Evolutionary conservation across 352 stramenopile species (phyloP).

Genomic region (Pythium utonaiense): DNA sequence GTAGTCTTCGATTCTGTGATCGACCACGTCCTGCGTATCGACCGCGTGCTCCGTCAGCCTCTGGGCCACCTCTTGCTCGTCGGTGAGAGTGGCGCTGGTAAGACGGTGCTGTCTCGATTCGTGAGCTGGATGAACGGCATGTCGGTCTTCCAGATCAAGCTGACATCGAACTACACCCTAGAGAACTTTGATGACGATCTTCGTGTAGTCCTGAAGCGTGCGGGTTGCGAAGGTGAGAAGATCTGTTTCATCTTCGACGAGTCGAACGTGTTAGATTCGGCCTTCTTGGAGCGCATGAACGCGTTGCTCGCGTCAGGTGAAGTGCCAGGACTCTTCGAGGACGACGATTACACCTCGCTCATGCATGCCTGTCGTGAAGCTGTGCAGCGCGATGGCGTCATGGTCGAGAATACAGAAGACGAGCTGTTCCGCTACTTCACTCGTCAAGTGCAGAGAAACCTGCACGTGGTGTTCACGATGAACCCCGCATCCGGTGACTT

Average conservation of each 20-base stretch:
- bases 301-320: conserved; percentile 98
- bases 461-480: conserved; percentile 99
- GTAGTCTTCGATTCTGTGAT: conserved; percentile 99
- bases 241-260: conserved; percentile 99
- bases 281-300: conserved; percentile 99
- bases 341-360: conserved; percentile 97
- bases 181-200: conserved; percentile 99
- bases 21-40: conserved; percentile 98
- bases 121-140: conserved; percentile 99
- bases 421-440: conserved; percentile 98
- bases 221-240: conserved; percentile 97
- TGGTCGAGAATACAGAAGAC: conserved; percentile 92
- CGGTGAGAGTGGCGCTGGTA: conserved; percentile 97
- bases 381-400: conserved; percentile 87
- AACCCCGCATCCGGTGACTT: conserved; percentile 98
- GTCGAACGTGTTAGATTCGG: conserved; percentile 96
- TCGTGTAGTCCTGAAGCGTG: conserved; percentile 94
- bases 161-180: conserved; percentile 97
- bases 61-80: conserved; percentile 98
- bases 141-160: conserved; percentile 99
- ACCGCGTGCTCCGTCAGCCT: conserved; percentile 97
- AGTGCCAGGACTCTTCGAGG: conserved; percentile 99
- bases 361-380: conserved; percentile 96
- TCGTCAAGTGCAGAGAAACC: conserved; percentile 96
- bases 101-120: conserved; percentile 99